Base-by-base conservation (phyloP, 2,329 filamentous ascomycete species). In the Penicillium brevicompactum region DNA sequence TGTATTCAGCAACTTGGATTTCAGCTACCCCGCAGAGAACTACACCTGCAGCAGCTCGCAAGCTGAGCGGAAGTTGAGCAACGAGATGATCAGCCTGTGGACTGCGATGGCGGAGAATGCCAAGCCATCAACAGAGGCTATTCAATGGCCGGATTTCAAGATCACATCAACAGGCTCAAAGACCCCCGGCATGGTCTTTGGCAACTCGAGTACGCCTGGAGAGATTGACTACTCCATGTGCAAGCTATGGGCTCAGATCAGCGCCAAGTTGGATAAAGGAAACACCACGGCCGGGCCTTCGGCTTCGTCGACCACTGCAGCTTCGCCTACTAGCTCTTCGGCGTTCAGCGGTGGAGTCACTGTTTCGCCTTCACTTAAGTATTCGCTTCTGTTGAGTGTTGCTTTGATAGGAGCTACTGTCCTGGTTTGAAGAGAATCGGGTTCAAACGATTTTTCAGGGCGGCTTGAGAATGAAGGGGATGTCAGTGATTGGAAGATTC, bases 101-200 rank as follows among this genome's bases (percentile, higher is more conserved):
- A 60, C 55, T 9, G 53, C 61, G 10, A 65, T 67, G 64, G 63
- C 64, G 14, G 49, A 49, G 5, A 54, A 55, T 34, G 63, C 22
- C 30, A 18, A 56, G 5, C 64, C 64, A 9, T 60, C 58, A 5
- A 62, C 56, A 1, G 30, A 50, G 1, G 54, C 27, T 1, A 53
- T 63, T 40, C 1, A 32, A 8, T 64, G 63, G 63, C 63, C 63
- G 10, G 30, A 18, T 24, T 62, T 64, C 47, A 38, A 56, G 7
- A 49, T 40, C 24, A 43, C 47, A 10, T 30, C 38, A 2, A 51
- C 45, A 16, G 44, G 41, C 3, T 10, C 18, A 1, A 49, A 45
- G 4, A 47, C 49, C 16, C 49, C 57, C 1, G 57, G 62, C 3
- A 30, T 63, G 51, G 42, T 58, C 5, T 62, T 65, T 40, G 53